Evolutionary conservation across 2,329 filamentous ascomycete genomes (phyloP).

Genomic region (Chaetomiaceae sp.): DNA sequence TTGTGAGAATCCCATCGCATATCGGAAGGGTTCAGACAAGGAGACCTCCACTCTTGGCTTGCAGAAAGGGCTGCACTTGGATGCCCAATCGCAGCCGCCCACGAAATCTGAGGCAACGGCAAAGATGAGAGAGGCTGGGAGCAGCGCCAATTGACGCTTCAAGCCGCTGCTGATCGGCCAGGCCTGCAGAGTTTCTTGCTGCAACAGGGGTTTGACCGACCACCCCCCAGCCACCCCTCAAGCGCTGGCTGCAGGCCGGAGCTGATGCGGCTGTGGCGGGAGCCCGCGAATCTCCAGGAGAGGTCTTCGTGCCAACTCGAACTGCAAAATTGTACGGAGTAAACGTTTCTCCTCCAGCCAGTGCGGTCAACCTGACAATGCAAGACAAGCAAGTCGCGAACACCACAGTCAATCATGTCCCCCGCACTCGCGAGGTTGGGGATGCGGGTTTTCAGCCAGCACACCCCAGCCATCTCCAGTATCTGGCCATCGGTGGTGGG

Average conservation of each 20-base stretch:
- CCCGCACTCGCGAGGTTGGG: conserved; percentile 14
- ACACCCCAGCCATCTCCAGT: background rate
- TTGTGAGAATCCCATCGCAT: background rate
- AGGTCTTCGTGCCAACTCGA: too few relatives aligned
- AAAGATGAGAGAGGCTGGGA: conserved; percentile 22
- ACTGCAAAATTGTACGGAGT: too few relatives aligned
- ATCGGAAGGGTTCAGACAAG: conserved; percentile 1
- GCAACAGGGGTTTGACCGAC: conserved; percentile 20
- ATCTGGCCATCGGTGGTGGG: background rate
- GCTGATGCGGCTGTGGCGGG: conserved; percentile 11
- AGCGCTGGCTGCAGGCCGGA: conserved; percentile 14
- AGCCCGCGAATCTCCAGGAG: too few relatives aligned
- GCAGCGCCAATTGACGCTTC: conserved; percentile 20
- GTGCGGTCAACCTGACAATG: background rate
- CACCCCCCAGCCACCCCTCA: conserved; percentile 20
- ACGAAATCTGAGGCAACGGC: conserved; percentile 19
- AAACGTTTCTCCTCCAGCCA: background rate
- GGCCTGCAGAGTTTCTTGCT: conserved; percentile 20
- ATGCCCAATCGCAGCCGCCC: conserved; percentile 25
- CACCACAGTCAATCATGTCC: background rate
- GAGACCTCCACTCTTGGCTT: background rate
- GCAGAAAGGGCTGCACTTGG: conserved; percentile 1
- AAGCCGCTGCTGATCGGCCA: conserved; percentile 17
- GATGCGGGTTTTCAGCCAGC: background rate
- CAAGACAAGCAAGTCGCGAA: background rate